Evolutionary conservation across 805 yeast species (phyloP).

Genomic region (Kazachstania kunashirensis): DNA sequence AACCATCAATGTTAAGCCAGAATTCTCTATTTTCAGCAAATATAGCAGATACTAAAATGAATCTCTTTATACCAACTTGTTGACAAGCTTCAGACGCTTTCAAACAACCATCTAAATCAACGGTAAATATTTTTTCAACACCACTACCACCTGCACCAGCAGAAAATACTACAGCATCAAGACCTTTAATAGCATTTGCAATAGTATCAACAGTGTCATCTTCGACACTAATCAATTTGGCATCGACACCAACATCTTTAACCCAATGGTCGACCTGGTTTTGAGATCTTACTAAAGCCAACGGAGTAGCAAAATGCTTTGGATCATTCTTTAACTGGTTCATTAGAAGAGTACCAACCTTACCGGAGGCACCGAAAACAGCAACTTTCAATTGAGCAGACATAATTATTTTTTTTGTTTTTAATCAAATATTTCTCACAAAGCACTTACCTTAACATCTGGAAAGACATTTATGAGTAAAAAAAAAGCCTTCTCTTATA

Average conservation of each 20-base stretch:
- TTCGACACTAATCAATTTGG: slow-evolving; percentile 34
- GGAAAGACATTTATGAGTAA: too few relatives aligned
- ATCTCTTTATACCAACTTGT: slow-evolving; percentile 35
- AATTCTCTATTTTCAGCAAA: slow-evolving; percentile 42
- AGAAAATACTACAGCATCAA: slow-evolving; percentile 47
- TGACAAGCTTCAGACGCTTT: slow-evolving; percentile 48
- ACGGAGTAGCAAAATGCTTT: slow-evolving; percentile 31
- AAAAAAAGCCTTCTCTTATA: too few relatives aligned
- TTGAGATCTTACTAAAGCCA: slow-evolving; percentile 36
- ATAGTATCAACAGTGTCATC: slow-evolving; percentile 30
- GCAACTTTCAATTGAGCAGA: slow-evolving; percentile 28
- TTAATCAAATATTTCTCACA: too few relatives aligned
- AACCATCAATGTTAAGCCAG: slow-evolving; percentile 31
- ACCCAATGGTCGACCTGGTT: slow-evolving; percentile 37
- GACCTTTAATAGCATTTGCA: slow-evolving; percentile 34
- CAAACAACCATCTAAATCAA: slow-evolving; percentile 56
- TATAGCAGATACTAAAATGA: slow-evolving; percentile 46
- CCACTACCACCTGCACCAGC: slow-evolving; percentile 44
- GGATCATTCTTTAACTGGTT: slow-evolving; percentile 24
- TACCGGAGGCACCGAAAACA: slow-evolving; percentile 55
- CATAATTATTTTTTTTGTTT: background rate
- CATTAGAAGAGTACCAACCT: slow-evolving; percentile 42
- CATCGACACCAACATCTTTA: slow-evolving; percentile 30
- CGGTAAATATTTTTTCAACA: slow-evolving; percentile 35
- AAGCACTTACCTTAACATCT: too few relatives aligned